Evolutionary conservation across 371 early-diverging fungal genomes (phyloP), one percentile per base, ranked within the genome.

Genomic region (Batkoa obscura): DNA sequence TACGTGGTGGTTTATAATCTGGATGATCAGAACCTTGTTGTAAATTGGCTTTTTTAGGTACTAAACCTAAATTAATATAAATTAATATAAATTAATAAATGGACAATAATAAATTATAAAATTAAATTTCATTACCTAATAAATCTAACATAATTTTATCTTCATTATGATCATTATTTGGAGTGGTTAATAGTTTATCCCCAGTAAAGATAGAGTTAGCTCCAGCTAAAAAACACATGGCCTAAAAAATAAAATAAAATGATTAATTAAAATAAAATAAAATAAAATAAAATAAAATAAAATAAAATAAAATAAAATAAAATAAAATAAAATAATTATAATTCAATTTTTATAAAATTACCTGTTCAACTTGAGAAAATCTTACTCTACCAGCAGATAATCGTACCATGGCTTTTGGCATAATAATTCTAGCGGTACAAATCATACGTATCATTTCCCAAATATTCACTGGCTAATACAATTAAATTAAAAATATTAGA

Each of bases 191-290:
- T 51, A 88, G 68, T 66, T 81, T 84, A 60, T 88, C 86, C 57
- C 88, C 88, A 12, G 88, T 88, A 61, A 88, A 88, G 64, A 88
- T 84, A 12, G 83, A 81, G 72, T 88, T 88, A 57, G 88, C 88
- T 58, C 88, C 88, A 8, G 85, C 81, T 77, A 84, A 78, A 67
- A 88, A 88, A 68, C 86, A 86, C 59, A 86, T 58, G 30, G 84
- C 80, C 45, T 45, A 45, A n/a, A 45, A 45, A 45, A 4, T 9
- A 45, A 45, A 64, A 67, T 50, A 0, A 38, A 10, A 38, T n/a
- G n/a, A n/a, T n/a, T n/a, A n/a, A n/a, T n/a, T n/a, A n/a, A n/a
- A n/a, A n/a, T n/a, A n/a, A n/a, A n/a, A n/a, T n/a, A n/a, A n/a
- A n/a, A n/a, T n/a, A n/a, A n/a, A n/a, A n/a, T n/a, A n/a, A n/a